A percentile compares a stretch with the other conserved stretches of the same genome.
Conservation (phyloP, 2,329 filamentous ascomycete species). For the Fusarium sp. region DNA sequence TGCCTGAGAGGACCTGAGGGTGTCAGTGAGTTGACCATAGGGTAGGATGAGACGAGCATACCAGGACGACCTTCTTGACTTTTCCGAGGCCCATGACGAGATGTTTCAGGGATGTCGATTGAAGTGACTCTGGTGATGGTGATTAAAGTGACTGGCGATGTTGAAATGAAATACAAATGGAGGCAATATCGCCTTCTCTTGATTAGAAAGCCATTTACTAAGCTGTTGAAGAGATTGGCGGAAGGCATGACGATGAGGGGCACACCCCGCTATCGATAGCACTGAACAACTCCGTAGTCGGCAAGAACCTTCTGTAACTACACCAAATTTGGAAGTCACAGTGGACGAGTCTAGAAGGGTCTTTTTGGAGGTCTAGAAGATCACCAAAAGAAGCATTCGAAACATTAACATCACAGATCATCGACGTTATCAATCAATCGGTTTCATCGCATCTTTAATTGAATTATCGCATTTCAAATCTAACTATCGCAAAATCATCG, state of each 20-base stretch:
- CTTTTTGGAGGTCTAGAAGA: not conserved
- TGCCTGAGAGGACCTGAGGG: constrained; percentile 82
- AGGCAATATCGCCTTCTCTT: constrained; percentile 11
- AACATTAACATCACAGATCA: not conserved
- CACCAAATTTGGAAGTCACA: not conserved
- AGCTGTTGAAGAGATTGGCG: constrained; percentile 39
- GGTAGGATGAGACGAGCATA: constrained; percentile 51
- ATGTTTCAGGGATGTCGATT: too few relatives aligned
- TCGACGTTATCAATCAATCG: not conserved
- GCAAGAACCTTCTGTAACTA: not conserved
- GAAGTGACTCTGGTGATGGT: too few relatives aligned
- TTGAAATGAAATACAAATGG: not conserved
- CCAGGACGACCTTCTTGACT: constrained; percentile 82
- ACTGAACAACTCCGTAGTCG: constrained; percentile 8
- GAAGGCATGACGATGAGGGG: constrained; percentile 24
- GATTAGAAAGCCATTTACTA: constrained; percentile 48
- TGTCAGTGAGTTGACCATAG: constrained; percentile 30
- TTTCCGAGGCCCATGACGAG: constrained; percentile 57
- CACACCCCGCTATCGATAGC: constrained; percentile 33
- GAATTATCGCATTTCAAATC: not conserved
- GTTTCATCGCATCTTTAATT: not conserved
- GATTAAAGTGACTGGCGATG: not conserved
- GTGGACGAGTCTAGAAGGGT: not conserved
- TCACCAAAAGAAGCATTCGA: not conserved
- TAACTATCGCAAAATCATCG: not conserved